phyloP scores from a whole-genome alignment of 331 rosid species.

The Quercus tomentella region DNA sequence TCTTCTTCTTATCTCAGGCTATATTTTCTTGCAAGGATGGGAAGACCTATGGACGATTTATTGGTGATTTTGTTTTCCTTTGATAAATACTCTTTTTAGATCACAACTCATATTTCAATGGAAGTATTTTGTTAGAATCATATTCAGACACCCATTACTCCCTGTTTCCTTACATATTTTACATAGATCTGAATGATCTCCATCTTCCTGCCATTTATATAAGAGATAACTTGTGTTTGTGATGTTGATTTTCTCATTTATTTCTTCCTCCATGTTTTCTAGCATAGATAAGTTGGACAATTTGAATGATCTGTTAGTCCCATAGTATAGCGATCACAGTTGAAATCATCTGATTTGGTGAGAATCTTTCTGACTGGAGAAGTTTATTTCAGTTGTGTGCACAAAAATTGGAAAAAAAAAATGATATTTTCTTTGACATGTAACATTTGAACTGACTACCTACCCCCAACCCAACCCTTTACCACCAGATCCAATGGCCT shows the following conservation, averaged over 20 bases:
- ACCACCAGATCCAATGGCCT: neutral
- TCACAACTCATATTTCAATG: slow-evolving; percentile 3
- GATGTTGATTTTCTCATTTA: slow-evolving; percentile 1
- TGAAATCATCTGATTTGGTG: neutral
- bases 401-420: neutral
- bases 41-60: slow-evolving; percentile 63
- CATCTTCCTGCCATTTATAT: neutral
- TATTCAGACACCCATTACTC: neutral
- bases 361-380: neutral
- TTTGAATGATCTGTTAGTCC: neutral
- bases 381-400: no score
- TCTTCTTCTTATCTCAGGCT: slow-evolving; percentile 42
- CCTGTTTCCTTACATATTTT: neutral
- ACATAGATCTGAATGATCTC: neutral
- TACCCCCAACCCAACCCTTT: neutral
- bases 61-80: slow-evolving; percentile 41
- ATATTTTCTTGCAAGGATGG: slow-evolving; percentile 60
- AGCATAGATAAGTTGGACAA: neutral
- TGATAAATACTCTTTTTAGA: neutral
- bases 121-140: neutral
- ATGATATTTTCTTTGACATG: neutral
- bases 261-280: neutral
- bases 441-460: neutral
- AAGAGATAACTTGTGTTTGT: neutral
- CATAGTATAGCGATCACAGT: neutral